Evolutionary conservation across 805 yeast genomes (phyloP).

Genomic region (Yarrowia bubula): DNA sequence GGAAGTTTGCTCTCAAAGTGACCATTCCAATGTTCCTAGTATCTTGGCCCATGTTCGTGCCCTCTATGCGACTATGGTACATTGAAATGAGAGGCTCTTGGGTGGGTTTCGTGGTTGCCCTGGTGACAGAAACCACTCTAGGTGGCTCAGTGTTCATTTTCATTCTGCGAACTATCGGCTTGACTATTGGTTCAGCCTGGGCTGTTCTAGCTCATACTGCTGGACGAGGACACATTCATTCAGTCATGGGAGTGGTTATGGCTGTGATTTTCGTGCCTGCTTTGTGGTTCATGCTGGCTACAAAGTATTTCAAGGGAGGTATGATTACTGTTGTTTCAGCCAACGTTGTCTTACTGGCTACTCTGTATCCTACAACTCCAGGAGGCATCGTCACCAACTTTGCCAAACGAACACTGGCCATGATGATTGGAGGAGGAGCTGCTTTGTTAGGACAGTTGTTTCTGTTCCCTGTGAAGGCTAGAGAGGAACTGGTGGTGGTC

Average conservation of each 20-base stretch:
- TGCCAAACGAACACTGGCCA: constrained; percentile 51
- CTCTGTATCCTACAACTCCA: constrained; percentile 42
- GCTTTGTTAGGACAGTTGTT: constrained; percentile 48
- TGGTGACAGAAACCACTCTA: constrained; percentile 51
- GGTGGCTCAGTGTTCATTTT: constrained; percentile 52
- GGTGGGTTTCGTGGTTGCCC: constrained; percentile 54
- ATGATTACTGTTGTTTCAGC: constrained; percentile 50
- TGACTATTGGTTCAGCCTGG: constrained; percentile 50
- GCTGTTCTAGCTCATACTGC: constrained; percentile 50
- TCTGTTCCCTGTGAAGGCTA: constrained; percentile 50
- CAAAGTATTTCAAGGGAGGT: constrained; percentile 53
- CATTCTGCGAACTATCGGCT: constrained; percentile 49
- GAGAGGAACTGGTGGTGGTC: constrained; percentile 47
- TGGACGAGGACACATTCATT: constrained; percentile 39
- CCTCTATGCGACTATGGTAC: constrained; percentile 50
- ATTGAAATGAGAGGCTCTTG: constrained; percentile 49
- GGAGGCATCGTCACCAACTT: constrained; percentile 47
- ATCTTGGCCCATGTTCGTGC: constrained; percentile 53
- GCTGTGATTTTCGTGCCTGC: constrained; percentile 49
- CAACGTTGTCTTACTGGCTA: constrained; percentile 48
- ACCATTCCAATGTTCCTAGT: constrained; percentile 47
- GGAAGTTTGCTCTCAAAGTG: constrained; percentile 49
- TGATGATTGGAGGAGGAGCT: constrained; percentile 50
- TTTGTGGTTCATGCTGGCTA: constrained; percentile 46
- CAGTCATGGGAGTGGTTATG: constrained; percentile 46